Evolutionary conservation across 2,329 filamentous ascomycete species (phyloP), one percentile per base, ranked within the genome.

Genomic region (Graphilbum fragrans): DNA sequence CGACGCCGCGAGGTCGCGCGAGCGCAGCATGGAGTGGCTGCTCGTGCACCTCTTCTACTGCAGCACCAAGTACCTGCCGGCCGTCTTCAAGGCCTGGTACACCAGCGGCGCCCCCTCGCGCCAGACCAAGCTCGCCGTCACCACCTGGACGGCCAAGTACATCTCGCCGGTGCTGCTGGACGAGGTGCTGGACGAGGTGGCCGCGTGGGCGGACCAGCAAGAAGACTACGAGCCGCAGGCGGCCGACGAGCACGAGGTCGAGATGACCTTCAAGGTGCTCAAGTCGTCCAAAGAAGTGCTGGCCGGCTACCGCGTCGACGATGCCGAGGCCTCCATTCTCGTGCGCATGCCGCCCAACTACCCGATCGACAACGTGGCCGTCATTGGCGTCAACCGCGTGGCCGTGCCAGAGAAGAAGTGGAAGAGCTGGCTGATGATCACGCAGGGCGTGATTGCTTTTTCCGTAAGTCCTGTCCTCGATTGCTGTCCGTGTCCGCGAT

Each of bases 401-500:
- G 86, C 85, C 0, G 86, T 95, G 21, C 82, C 80, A 45, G 88
- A 96, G 55, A 80, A 80, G 59, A 94, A 92, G 56, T 98, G 92
- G 90, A 80, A 86, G 59, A 82, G 73, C 46, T 95, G 90, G 88
- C 70, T 95, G 46, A 72, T 86, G 53, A 86, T 80, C 8, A 90
- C 86, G 4, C 85, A 95, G 52, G 88, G 86, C 5, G 86, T 92
- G 35, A 95, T 98, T 52, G 90, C 86, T 34, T 94, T 96, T 55
- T 85, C 86, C 47, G 72, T 76, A 63, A 53, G 67, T 55, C 31
- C 7, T 21, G 35, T 18, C 22, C 19, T 18, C 41, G 32, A 2
- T 23, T 16, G 17, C 14, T n/a, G 2, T n/a, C 12, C n/a, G 12
- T 21, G 16, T 34, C 10, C 6, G 20, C 11, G 11, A 10, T 19